A percentile compares a stretch with the other conserved stretches of the same genome.
These are phyloP conservation scores for Daedalea quercina DNA, from an alignment of 768 basidiomycete species.

Conservation along the genomic window DNA sequence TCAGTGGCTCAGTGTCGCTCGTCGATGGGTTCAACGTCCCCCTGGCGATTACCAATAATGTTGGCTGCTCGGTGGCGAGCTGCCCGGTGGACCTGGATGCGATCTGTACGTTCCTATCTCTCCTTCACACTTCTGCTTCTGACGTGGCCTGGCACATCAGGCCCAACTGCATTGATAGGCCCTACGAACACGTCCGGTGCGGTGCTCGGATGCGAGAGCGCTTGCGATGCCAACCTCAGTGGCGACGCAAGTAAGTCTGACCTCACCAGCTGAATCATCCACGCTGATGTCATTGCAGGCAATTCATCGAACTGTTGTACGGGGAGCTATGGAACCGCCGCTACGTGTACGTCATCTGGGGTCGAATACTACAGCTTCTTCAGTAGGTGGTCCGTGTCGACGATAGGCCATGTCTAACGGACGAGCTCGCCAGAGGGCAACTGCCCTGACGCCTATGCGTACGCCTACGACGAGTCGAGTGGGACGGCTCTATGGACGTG, in stretches of 20 bases:
- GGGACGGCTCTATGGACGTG: slow-evolving; percentile 52
- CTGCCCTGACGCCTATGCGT: slow-evolving; percentile 19
- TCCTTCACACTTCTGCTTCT: background rate
- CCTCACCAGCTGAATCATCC: background rate
- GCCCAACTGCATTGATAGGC: slow-evolving; percentile 22
- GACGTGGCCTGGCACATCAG: slow-evolving; percentile 1
- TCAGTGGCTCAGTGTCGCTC: slow-evolving; percentile 11
- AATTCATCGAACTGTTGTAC: slow-evolving; percentile 29
- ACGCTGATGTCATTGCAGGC: slow-evolving; percentile 4
- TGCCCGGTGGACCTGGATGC: slow-evolving; percentile 26
- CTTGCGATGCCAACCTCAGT: slow-evolving; percentile 25
- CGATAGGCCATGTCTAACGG: no score
- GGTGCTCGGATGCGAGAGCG: slow-evolving; percentile 26
- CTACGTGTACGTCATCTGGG: slow-evolving; percentile 25
- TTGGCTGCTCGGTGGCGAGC: slow-evolving; percentile 22
- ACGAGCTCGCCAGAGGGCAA: slow-evolving; percentile 10
- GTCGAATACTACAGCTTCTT: slow-evolving; percentile 22
- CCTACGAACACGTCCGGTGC: slow-evolving; percentile 25
- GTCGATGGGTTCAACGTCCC: slow-evolving; percentile 26
- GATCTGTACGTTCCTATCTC: slow-evolving; percentile 14
- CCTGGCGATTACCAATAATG: slow-evolving; percentile 21
- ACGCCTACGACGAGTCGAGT: slow-evolving; percentile 18
- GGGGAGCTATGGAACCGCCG: slow-evolving; percentile 23
- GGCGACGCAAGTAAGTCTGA: slow-evolving; percentile 19
- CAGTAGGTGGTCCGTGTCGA: slow-evolving; percentile 11